Evolutionary conservation across 2,329 filamentous ascomycete genomes (phyloP).

Genomic region (Hypocreales sp.): DNA sequence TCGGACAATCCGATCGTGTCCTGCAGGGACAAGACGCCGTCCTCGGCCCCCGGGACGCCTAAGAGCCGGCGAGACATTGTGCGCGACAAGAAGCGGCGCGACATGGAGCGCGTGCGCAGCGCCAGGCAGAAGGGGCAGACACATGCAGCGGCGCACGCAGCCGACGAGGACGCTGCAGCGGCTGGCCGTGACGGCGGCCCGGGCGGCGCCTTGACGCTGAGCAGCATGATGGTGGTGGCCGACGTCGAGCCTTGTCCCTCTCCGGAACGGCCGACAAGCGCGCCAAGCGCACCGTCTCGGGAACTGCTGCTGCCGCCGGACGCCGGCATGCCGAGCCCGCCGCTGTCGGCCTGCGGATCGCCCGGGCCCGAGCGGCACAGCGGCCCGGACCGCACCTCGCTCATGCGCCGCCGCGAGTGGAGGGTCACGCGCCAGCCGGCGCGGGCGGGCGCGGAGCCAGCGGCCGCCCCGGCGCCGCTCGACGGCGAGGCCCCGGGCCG

Average conservation of each 20-base stretch:
- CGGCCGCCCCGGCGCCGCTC: constrained; percentile 6
- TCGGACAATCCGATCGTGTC: constrained; percentile 8
- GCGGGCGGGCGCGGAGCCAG: constrained; percentile 9
- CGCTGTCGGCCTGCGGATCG: constrained; percentile 13
- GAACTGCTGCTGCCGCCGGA: neutral
- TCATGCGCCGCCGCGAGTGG: constrained; percentile 19
- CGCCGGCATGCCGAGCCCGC: constrained; percentile 13
- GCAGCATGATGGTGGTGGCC: constrained; percentile 23
- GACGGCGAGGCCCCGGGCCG: constrained; percentile 8
- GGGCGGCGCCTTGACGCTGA: constrained; percentile 14
- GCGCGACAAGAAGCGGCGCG: constrained; percentile 22
- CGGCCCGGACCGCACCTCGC: constrained; percentile 12
- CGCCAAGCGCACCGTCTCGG: neutral
- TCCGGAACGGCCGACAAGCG: neutral
- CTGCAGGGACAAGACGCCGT: constrained; percentile 4
- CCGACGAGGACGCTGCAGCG: no score
- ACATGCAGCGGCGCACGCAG: neutral
- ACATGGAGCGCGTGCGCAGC: constrained; percentile 19
- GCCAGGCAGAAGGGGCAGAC: constrained; percentile 9
- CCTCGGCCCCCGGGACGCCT: constrained; percentile 4
- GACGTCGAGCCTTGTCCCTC: constrained; percentile 17
- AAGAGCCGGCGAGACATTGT: constrained; percentile 21
- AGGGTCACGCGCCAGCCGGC: constrained; percentile 13
- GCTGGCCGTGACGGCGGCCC: no score
- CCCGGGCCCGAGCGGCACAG: constrained; percentile 9